Conservation (phyloP, 2,329 filamentous ascomycete species). For the Dactylonectria macrodidyma region DNA sequence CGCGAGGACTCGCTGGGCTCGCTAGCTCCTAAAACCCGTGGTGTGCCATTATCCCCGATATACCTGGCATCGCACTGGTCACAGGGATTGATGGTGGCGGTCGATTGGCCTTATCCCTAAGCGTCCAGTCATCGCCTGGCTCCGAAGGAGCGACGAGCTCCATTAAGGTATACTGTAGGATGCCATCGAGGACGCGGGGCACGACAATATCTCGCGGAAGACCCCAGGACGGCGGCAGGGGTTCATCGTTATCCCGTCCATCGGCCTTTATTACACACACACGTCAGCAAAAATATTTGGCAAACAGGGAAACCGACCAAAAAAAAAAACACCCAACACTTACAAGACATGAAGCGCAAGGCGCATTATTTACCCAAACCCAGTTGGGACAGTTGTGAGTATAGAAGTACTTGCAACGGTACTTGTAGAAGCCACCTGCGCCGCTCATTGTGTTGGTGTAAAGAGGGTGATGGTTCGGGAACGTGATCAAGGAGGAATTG, state of each 20-base stretch:
- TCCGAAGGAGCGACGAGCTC: conserved; percentile 59
- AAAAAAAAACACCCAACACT: conserved; percentile 41
- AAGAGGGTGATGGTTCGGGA: conserved; percentile 23
- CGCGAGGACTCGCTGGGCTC: conserved; percentile 32
- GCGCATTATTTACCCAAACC: conserved; percentile 67
- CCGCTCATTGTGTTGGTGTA: conserved; percentile 49
- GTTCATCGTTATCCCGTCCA: conserved; percentile 62
- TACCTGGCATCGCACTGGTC: conserved; percentile 49
- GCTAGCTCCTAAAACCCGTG: conserved; percentile 41
- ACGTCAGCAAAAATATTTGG: conserved; percentile 34
- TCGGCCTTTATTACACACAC: conserved; percentile 56
- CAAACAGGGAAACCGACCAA: background rate
- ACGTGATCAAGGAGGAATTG: conserved; percentile 10
- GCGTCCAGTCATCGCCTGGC: conserved; percentile 56
- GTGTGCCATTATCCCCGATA: conserved; percentile 44
- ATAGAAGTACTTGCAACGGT: conserved; percentile 69
- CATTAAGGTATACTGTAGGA: conserved; percentile 64
- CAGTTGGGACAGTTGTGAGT: conserved; percentile 67
- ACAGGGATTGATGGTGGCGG: conserved; percentile 49
- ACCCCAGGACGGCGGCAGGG: conserved; percentile 45
- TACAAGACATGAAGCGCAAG: conserved; percentile 66
- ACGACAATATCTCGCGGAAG: conserved; percentile 60
- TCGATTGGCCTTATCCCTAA: conserved; percentile 52
- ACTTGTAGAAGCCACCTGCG: conserved; percentile 65
- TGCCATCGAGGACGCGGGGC: conserved; percentile 61